These are phyloP conservation scores for Protomyces pachydermus DNA, from an alignment of 1,139 yeast genomes.

Conservation along the genomic window DNA sequence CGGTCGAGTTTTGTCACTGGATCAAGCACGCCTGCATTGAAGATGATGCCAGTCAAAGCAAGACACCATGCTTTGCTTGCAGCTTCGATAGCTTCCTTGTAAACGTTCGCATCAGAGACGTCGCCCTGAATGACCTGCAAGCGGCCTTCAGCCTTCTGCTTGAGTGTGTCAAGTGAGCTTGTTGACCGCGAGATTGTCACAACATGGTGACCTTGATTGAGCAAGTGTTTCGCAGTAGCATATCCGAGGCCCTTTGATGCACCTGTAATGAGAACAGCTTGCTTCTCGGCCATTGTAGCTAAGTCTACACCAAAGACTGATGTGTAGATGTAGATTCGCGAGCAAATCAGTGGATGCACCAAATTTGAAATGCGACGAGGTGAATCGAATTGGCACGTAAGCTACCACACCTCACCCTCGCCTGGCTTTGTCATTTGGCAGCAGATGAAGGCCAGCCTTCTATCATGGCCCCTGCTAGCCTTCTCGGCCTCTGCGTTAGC, in stretches of 20 bases:
- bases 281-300: not conserved
- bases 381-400: too few species aligned
- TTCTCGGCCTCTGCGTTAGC: not conserved
- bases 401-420: too few species aligned
- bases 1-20: constrained; percentile 62
- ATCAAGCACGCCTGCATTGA: constrained; percentile 83
- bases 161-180: constrained; percentile 12
- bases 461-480: not conserved
- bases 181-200: constrained; percentile 69
- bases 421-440: not conserved
- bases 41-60: constrained; percentile 67
- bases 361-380: too few species aligned
- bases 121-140: constrained; percentile 55
- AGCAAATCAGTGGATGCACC: too few species aligned
- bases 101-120: constrained; percentile 47
- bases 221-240: constrained; percentile 50
- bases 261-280: constrained; percentile 34
- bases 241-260: constrained; percentile 51
- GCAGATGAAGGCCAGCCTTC: not conserved
- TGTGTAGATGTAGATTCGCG: too few species aligned
- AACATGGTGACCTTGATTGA: constrained; percentile 44
- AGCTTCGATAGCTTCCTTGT: constrained; percentile 43
- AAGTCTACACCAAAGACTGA: not conserved
- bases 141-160: constrained; percentile 13
- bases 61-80: constrained; percentile 48